Conservation (phyloP, 2,329 filamentous ascomycete species). For the Corniculantispora saksenae region DNA sequence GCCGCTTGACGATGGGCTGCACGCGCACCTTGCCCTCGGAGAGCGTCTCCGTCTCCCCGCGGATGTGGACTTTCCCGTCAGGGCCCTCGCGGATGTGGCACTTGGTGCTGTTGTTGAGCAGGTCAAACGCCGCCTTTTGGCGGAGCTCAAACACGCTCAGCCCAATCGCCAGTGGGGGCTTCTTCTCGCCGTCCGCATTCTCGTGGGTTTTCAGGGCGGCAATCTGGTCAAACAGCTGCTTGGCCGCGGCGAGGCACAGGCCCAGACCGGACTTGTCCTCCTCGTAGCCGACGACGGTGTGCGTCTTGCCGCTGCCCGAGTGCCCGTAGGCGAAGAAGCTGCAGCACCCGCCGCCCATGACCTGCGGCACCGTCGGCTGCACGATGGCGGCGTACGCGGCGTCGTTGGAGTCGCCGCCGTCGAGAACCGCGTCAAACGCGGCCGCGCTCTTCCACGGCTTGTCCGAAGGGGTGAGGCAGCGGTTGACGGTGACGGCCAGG, state of each 20-base stretch:
- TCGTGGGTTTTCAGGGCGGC: slow-evolving; percentile 27
- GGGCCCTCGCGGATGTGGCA: slow-evolving; percentile 43
- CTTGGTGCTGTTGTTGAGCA: slow-evolving; percentile 39
- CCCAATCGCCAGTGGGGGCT: slow-evolving; percentile 33
- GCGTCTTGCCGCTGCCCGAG: slow-evolving; percentile 88
- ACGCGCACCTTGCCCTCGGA: slow-evolving; percentile 43
- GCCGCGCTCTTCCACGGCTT: slow-evolving; percentile 26
- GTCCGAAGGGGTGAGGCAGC: not conserved
- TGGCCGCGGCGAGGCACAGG: slow-evolving; percentile 38
- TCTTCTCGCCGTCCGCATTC: not conserved
- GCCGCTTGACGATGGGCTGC: slow-evolving; percentile 35
- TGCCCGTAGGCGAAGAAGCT: slow-evolving; percentile 86
- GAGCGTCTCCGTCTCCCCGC: slow-evolving; percentile 43
- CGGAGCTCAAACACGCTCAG: slow-evolving; percentile 44
- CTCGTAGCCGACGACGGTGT: slow-evolving; percentile 65
- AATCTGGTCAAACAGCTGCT: slow-evolving; percentile 30
- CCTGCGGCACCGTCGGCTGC: slow-evolving; percentile 33
- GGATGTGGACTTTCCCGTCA: slow-evolving; percentile 42
- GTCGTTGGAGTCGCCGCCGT: slow-evolving; percentile 26
- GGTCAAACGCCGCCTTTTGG: slow-evolving; percentile 42
- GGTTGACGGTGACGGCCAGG: slow-evolving; percentile 1
- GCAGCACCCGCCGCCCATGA: slow-evolving; percentile 38
- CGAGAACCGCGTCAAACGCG: slow-evolving; percentile 31
- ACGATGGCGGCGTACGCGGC: slow-evolving; percentile 32
- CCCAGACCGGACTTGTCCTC: slow-evolving; percentile 37